phyloP scores from a whole-genome alignment of 495 filamentous ascomycete genomes.

The Barbatosphaeria neglecta region DNA sequence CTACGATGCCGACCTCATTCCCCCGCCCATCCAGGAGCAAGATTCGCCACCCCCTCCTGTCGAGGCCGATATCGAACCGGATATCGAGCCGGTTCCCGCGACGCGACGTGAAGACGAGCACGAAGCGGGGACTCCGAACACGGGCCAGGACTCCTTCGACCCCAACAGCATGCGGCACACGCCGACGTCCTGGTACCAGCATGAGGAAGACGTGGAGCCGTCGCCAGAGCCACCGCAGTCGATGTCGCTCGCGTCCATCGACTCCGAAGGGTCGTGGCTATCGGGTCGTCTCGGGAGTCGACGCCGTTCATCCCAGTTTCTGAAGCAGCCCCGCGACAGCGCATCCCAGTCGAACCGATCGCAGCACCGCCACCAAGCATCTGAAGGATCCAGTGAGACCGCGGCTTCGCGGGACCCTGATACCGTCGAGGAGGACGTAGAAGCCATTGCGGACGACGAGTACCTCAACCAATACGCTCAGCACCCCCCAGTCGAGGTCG shows the following conservation, averaged over 20 bases:
- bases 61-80: constrained; percentile 11
- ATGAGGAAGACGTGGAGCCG: constrained; percentile 24
- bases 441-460: constrained; percentile 47
- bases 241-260: constrained; percentile 70
- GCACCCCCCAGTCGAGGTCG: constrained; percentile 17
- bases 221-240: constrained; percentile 34
- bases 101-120: background rate
- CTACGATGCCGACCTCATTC: constrained; percentile 41
- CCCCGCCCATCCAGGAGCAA: constrained; percentile 10
- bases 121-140: constrained; percentile 30
- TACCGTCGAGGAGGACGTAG: constrained; percentile 42
- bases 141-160: constrained; percentile 29
- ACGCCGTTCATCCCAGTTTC: constrained; percentile 28
- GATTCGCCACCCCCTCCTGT: constrained; percentile 9
- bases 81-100: constrained; percentile 18
- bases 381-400: constrained; percentile 25
- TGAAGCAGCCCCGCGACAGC: constrained; percentile 7
- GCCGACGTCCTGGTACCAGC: constrained; percentile 27
- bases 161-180: constrained; percentile 27
- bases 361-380: constrained; percentile 20
- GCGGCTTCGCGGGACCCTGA: constrained; percentile 17
- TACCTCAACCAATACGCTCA: constrained; percentile 48
- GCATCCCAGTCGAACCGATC: constrained; percentile 18
- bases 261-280: constrained; percentile 89
- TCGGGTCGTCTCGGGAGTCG: constrained; percentile 45